phyloP scores from a whole-genome alignment of 495 filamentous ascomycete species.

The Hypoxylon intermedium region DNA sequence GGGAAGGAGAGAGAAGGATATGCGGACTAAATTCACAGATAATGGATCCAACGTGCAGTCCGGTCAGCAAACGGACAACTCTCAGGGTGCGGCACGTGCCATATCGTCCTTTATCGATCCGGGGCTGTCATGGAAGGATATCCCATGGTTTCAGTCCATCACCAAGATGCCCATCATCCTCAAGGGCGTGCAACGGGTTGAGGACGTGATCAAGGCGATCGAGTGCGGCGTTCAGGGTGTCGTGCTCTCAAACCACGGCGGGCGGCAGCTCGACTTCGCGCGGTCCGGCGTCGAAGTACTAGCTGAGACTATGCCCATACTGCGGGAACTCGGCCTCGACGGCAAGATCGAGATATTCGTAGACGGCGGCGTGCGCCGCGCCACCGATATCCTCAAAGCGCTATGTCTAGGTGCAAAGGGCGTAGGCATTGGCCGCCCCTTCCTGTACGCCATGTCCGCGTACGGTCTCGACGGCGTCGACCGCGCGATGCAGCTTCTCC shows the following conservation, averaged over 20 bases:
- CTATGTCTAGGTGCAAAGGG: constrained; percentile 91
- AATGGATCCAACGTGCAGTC: constrained; percentile 83
- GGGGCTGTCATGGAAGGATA: constrained; percentile 85
- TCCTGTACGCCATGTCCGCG: constrained; percentile 93
- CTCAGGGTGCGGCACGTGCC: constrained; percentile 85
- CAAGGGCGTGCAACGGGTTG: constrained; percentile 95
- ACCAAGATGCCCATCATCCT: constrained; percentile 97
- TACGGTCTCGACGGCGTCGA: constrained; percentile 90
- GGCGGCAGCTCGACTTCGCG: constrained; percentile 93
- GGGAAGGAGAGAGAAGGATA: constrained; percentile 91
- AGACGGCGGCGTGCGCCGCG: constrained; percentile 88
- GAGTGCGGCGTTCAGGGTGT: constrained; percentile 88
- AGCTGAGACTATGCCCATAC: constrained; percentile 94
- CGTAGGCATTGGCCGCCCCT: constrained; percentile 92
- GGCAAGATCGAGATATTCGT: constrained; percentile 87
- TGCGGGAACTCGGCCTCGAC: constrained; percentile 81
- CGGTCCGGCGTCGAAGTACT: constrained; percentile 91
- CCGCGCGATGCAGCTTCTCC: constrained; percentile 90
- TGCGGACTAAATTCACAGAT: constrained; percentile 92
- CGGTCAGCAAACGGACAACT: constrained; percentile 75
- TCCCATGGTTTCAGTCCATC: constrained; percentile 90
- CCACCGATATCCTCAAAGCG: constrained; percentile 95
- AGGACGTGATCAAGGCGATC: constrained; percentile 87
- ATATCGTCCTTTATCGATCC: constrained; percentile 98
- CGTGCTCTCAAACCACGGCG: constrained; percentile 96